Evolutionary conservation across 106 monocot genomes (phyloP).

Genomic region (Acanthochlamys bracteata): DNA sequence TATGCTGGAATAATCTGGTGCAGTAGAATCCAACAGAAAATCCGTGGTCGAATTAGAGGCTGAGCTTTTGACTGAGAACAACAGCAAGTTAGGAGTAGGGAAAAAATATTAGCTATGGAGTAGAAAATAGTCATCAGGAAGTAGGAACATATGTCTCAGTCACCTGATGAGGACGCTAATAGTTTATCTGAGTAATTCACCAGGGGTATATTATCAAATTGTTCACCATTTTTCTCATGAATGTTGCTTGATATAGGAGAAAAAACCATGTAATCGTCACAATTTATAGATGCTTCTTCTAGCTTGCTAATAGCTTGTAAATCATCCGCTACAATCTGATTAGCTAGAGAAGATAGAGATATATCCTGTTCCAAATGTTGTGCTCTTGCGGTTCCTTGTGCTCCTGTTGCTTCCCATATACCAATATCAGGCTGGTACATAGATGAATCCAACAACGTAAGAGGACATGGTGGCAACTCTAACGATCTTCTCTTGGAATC

Average conservation of each 20-base stretch:
- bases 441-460: conserved; percentile 5
- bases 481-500: conserved; percentile 7
- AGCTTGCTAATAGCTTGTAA: not conserved
- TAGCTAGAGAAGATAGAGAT: not conserved
- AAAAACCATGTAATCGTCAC: conserved; percentile 7
- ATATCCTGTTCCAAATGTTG: not conserved
- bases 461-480: conserved; percentile 8
- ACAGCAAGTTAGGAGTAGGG: not conserved
- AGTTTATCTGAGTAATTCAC: conserved; percentile 2
- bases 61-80: conserved; percentile 18
- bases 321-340: conserved; percentile 1
- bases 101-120: no score
- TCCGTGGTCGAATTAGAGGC: not conserved
- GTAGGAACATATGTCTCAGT: not conserved
- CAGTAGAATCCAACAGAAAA: not conserved
- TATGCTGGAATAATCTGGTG: not conserved
- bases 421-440: conserved; percentile 3
- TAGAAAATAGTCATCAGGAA: no score
- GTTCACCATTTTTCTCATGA: conserved; percentile 1
- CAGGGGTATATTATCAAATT: conserved; percentile 1
- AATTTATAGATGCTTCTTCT: not conserved
- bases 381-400: conserved; percentile 1
- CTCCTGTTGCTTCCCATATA: no score
- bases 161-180: conserved; percentile 14
- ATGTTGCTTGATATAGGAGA: not conserved